Evolutionary conservation across 2,329 filamentous ascomycete genomes (phyloP).

Genomic region (Malbranchea zuffiana): DNA sequence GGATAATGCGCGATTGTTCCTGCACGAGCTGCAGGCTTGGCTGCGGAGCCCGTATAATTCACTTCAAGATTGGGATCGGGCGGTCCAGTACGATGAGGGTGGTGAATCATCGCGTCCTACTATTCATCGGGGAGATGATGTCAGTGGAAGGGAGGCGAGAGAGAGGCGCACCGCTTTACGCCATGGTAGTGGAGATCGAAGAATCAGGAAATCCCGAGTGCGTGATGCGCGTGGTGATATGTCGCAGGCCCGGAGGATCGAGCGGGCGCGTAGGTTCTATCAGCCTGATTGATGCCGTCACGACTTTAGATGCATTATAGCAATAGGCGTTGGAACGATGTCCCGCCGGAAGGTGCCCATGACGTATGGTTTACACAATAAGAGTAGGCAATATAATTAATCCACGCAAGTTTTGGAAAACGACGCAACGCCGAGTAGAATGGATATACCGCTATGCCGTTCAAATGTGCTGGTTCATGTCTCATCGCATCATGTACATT

Average conservation of each 20-base stretch:
- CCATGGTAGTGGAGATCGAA: not conserved
- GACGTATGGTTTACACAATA: too few species aligned
- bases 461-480: too few species aligned
- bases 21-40: constrained; percentile 78
- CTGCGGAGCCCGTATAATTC: constrained; percentile 66
- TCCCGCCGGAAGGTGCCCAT: too few species aligned
- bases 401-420: too few species aligned
- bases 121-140: not conserved
- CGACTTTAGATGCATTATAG: too few species aligned
- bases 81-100: constrained; percentile 56
- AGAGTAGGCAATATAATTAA: too few species aligned
- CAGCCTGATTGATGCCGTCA: constrained; percentile 7
- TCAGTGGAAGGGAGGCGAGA: too few species aligned
- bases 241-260: constrained; percentile 19
- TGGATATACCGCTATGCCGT: too few species aligned
- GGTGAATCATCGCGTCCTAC: not conserved
- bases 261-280: constrained; percentile 25
- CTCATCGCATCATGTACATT: constrained; percentile 16
- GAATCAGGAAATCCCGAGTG: constrained; percentile 2
- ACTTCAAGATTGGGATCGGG: constrained; percentile 66
- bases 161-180: not conserved
- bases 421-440: too few species aligned
- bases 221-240: constrained; percentile 14
- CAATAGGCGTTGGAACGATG: not conserved
- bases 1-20: constrained; percentile 60